These are phyloP conservation scores for Populus ilicifolia DNA, from an alignment of 345 rosid genomes.

Conservation along the genomic window DNA sequence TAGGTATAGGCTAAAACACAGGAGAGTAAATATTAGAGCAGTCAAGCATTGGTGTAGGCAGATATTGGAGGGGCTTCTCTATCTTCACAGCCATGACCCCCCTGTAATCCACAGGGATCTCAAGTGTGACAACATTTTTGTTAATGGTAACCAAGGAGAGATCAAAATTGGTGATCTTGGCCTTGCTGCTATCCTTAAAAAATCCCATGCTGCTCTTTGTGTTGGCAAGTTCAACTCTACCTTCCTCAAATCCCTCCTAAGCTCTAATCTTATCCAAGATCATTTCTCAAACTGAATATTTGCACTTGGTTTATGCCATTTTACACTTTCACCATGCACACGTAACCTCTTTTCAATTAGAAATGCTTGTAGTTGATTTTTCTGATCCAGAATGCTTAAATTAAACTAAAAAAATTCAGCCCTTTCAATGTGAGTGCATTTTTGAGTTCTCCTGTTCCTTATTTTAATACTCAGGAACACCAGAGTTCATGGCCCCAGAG, in stretches of 20 bases:
- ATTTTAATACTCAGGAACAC: slow-evolving; percentile 60
- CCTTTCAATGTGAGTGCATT: background rate
- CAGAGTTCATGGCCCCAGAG: slow-evolving; percentile 99
- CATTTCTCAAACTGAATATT: background rate
- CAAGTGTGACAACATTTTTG: slow-evolving; percentile 87
- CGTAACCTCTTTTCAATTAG: background rate
- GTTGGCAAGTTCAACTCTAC: slow-evolving; percentile 56
- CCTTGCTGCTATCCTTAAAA: slow-evolving; percentile 80
- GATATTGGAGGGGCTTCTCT: slow-evolving; percentile 75
- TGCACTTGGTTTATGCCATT: background rate
- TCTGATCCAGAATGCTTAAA: background rate
- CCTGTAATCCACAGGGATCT: slow-evolving; percentile 95
- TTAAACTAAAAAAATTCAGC: too few relatives aligned
- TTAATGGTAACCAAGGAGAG: slow-evolving; percentile 93
- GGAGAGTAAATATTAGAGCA: slow-evolving; percentile 81
- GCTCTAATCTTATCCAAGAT: background rate
- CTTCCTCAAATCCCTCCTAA: background rate
- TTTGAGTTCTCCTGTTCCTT: background rate
- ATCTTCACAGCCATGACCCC: slow-evolving; percentile 57
- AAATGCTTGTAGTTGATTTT: background rate
- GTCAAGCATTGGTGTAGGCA: slow-evolving; percentile 98
- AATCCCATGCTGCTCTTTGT: slow-evolving; percentile 82
- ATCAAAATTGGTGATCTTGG: slow-evolving; percentile 98
- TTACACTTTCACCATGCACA: background rate
- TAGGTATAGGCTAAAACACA: slow-evolving; percentile 85